Evolutionary conservation across 441 rosid genomes (phyloP), one percentile per base, ranked within the genome.

Genomic region (Dalechampia spathulata): DNA sequence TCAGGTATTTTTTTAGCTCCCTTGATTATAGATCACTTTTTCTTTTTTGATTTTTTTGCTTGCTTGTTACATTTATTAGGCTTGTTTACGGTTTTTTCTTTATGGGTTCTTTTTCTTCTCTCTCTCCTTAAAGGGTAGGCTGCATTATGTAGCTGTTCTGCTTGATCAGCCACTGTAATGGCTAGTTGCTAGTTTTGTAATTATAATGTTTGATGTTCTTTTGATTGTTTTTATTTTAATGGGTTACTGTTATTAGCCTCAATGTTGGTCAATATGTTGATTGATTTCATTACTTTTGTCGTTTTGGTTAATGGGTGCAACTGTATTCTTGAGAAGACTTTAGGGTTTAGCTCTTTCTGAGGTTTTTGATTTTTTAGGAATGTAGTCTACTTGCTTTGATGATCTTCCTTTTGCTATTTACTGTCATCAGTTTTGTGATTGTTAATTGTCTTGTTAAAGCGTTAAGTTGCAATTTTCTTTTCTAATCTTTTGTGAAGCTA

Each of bases 341-440:
- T 75, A 55, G 68, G 75, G 70, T 71, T 72, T 58, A 55, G 3
- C 45, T n/a, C 50, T 52, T 45, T 46, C 37, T 36, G 11, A 46
- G 49, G 40, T 64, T 41, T 40, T 26, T 51, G 50, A 15, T 58
- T 67, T 78, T 70, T 47, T 12, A 34, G 55, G 41, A 58, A 57
- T 61, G 68, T 50, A 23, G 51, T 45, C 22, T 45, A 25, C 15
- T 60, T 62, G 52, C 42, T 60, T 41, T 26, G 17, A 56, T 57
- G 55, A 57, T 70, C 70, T 60, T 25, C 47, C 6, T 8, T 40
- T 23, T 59, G 5, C 39, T 11, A 25, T 47, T 14, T 11, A 38
- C 21, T 52, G 50, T 51, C 16, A 23, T 16, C 34, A 52, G 22
- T 2, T 21, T 50, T 65, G 10, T 45, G 50, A 49, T 32, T 57